phyloP scores from a whole-genome alignment of 306 rosid genomes.

The Aeschynomene evenia region DNA sequence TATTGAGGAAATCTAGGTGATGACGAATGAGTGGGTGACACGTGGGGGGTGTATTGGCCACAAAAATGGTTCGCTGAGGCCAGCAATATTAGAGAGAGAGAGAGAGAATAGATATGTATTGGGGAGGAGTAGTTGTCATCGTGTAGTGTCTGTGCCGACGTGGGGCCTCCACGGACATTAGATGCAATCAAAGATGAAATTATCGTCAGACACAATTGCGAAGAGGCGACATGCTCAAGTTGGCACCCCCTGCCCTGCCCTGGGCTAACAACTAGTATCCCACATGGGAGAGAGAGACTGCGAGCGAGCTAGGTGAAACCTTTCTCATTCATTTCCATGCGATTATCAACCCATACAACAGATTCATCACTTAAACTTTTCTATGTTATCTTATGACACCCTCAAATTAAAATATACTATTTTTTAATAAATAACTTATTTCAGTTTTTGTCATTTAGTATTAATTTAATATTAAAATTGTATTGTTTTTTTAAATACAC shows the following conservation, averaged over 20 bases:
- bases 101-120: conserved; percentile 24
- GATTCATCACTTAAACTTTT: no score
- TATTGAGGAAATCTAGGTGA: conserved; percentile 53
- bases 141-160: conserved; percentile 62
- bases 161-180: conserved; percentile 46
- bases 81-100: conserved; percentile 26
- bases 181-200: conserved; percentile 25
- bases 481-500: no score
- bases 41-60: conserved; percentile 55
- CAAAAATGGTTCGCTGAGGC: conserved; percentile 16
- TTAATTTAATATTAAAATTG: no score
- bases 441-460: no score
- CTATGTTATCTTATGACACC: no score
- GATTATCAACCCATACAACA: no score
- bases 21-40: conserved; percentile 34
- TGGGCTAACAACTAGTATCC: background rate
- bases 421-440: no score
- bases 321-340: no score
- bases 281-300: conserved; percentile 18
- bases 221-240: conserved; percentile 43
- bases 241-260: no score
- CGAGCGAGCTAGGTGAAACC: no score
- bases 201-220: conserved; percentile 16
- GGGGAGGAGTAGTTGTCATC: conserved; percentile 48
- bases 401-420: no score